Conservation (phyloP, 1,139 yeast species). For the Debaryomyces robertsiae region DNA sequence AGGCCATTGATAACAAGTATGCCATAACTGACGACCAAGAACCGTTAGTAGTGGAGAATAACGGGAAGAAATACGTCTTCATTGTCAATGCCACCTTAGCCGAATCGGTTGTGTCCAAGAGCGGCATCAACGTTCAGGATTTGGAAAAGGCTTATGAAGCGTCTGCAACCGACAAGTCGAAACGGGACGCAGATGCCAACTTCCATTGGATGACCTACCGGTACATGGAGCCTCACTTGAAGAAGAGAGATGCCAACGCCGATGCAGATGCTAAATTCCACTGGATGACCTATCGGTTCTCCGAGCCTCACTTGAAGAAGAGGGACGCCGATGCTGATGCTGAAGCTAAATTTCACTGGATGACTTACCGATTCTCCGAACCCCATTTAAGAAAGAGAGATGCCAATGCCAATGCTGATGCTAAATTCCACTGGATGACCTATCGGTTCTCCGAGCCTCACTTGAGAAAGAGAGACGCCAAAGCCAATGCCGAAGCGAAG, state of each 20-base stretch:
- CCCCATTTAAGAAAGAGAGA: conserved; percentile 20
- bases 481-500: conserved; percentile 17
- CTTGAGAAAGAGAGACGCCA: conserved; percentile 16
- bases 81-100: conserved; percentile 23
- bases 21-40: conserved; percentile 18
- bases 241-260: conserved; percentile 18
- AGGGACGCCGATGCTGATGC: conserved; percentile 13
- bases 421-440: conserved; percentile 19
- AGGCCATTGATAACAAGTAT: conserved; percentile 18
- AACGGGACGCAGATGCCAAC: conserved; percentile 18
- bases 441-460: conserved; percentile 19
- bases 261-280: conserved; percentile 17
- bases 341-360: conserved; percentile 13
- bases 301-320: conserved; percentile 17
- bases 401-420: conserved; percentile 18
- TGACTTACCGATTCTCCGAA: conserved; percentile 11
- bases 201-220: conserved; percentile 21
- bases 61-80: conserved; percentile 21
- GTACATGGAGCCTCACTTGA: conserved; percentile 18
- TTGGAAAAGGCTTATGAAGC: conserved; percentile 9
- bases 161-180: conserved; percentile 9
- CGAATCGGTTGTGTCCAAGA: conserved; percentile 14
- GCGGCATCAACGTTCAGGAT: conserved; percentile 11
- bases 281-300: conserved; percentile 16
- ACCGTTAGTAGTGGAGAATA: conserved; percentile 18